These are phyloP conservation scores for Picea abies DNA, from an alignment of 83 land plant genomes.

Conservation along the genomic window DNA sequence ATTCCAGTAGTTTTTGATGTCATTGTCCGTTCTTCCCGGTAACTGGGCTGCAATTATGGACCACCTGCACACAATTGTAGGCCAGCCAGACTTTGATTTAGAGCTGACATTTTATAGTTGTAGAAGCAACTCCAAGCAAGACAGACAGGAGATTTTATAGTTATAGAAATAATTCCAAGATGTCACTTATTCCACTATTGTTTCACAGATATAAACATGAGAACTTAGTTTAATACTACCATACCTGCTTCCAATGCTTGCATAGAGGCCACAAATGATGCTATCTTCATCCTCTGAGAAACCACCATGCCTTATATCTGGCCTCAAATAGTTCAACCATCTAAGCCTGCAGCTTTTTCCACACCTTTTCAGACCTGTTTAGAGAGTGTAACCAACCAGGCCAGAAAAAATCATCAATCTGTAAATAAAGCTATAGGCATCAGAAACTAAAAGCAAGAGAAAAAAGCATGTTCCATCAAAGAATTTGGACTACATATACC, in stretches of 20 bases:
- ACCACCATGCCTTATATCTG: slow-evolving; percentile 32
- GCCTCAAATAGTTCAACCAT: slow-evolving; percentile 36
- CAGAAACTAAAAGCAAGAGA: not conserved
- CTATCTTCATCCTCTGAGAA: slow-evolving; percentile 35
- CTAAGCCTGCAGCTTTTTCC: slow-evolving; percentile 40
- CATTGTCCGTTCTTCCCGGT: slow-evolving; percentile 16
- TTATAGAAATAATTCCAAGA: too few relatives aligned
- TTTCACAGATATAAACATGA: not conserved
- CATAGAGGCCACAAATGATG: slow-evolving; percentile 18
- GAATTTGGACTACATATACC: not conserved
- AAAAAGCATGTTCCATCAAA: not conserved
- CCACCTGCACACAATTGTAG: slow-evolving; percentile 11
- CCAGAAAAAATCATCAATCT: not conserved
- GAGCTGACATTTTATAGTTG: too few relatives aligned
- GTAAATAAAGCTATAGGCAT: not conserved
- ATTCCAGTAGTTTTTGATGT: slow-evolving; percentile 17
- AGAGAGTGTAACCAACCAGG: not conserved
- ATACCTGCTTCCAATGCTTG: slow-evolving; percentile 14
- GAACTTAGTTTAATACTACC: not conserved
- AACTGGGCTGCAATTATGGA: slow-evolving; percentile 18
- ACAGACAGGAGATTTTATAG: too few relatives aligned
- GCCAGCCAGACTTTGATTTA: too few relatives aligned
- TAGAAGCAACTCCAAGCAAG: too few relatives aligned
- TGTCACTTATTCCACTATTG: too few relatives aligned
- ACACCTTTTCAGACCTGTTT: slow-evolving; percentile 33